Evolutionary conservation across 2,329 filamentous ascomycete species (phyloP).

Genomic region (Stachybotrys echinatus): DNA sequence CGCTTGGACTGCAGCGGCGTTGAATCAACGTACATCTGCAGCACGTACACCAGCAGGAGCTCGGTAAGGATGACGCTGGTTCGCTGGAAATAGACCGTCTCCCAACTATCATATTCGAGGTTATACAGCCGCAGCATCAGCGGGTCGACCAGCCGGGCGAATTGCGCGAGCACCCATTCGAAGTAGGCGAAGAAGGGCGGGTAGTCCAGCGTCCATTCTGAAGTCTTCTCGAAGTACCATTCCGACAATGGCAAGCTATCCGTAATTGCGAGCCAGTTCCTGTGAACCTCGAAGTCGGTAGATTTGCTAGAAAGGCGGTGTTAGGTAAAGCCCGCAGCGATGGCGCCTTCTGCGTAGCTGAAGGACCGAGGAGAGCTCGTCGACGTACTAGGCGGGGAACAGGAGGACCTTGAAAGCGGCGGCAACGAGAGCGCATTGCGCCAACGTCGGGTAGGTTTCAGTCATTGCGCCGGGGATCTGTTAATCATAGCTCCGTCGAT

Average conservation of each 20-base stretch:
- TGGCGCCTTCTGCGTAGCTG: too few relatives aligned
- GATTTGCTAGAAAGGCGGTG: conserved; percentile 66
- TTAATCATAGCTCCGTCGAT: not conserved
- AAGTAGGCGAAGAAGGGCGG: conserved; percentile 97
- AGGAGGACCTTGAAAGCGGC: conserved; percentile 87
- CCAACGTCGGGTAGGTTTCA: conserved; percentile 78
- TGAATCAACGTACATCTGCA: conserved; percentile 75
- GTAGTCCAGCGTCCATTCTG: conserved; percentile 99
- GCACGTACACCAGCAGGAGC: conserved; percentile 74
- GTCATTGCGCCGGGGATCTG: conserved; percentile 50
- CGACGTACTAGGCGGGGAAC: conserved; percentile 85
- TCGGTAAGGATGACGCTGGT: conserved; percentile 83
- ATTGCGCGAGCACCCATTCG: conserved; percentile 85
- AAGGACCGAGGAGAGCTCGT: too few relatives aligned
- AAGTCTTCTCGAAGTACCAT: conserved; percentile 97
- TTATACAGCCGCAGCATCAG: conserved; percentile 78
- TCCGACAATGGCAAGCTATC: conserved; percentile 79
- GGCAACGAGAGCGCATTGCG: conserved; percentile 81
- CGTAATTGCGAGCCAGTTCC: conserved; percentile 97
- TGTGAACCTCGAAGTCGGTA: conserved; percentile 97
- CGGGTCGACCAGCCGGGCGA: conserved; percentile 71
- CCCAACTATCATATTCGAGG: conserved; percentile 83
- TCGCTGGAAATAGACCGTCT: conserved; percentile 90
- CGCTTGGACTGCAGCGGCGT: conserved; percentile 60
- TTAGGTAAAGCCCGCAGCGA: not conserved